Evolutionary conservation across 495 filamentous ascomycete genomes (phyloP), one percentile per base, ranked within the genome.

Genomic region (Penicillium robsamsonii): DNA sequence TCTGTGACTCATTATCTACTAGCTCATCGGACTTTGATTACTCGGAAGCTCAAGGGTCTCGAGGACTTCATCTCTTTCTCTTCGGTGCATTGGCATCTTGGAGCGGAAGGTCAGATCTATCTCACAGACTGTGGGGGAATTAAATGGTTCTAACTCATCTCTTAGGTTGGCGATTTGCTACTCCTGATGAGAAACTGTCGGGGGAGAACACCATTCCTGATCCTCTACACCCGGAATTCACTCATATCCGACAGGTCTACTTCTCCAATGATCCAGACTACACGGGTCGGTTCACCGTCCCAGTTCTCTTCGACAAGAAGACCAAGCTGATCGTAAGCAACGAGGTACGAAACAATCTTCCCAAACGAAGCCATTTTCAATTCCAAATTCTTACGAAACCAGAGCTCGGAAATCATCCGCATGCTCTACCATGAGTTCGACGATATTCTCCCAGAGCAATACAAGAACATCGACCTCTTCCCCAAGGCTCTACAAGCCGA

Each of bases 121-220:
- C 1, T 22, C 35, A 5, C 29, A 8, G 12, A 11, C 38, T 2
- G 4, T 11, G 29, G 9, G 0, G 2, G 4, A 22, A 50, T 20
- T 9, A 5, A 2, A 17, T 40, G 3, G 1, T 18, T 31, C 41
- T 50, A 56, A 64, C 22, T 17, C 15, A 17, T n/a, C 0, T 43
- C 18, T 46, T 58, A 74, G 91, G 93, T 54, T 97, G 93, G 93
- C 85, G 86, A 31, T 96, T 94, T 65, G 75, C 80, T 3, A 90
- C 84, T 5, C 13, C 77, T 1, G 78, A 81, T 17, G 89, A 91
- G 41, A 78, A 84, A 37, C 70, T 86, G 4, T 82, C 84, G 0
- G 82, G 80, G 25, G 81, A 80, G 18, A 83, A 80, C 43, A 69
- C 77, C 30, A 76, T 72, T 5, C 77, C 81, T 1, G 79, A 82